Evolutionary conservation across 1,284 basidiomycete species (phyloP), one percentile per base, ranked within the genome.

Genomic region (Prillingera fragicola): DNA sequence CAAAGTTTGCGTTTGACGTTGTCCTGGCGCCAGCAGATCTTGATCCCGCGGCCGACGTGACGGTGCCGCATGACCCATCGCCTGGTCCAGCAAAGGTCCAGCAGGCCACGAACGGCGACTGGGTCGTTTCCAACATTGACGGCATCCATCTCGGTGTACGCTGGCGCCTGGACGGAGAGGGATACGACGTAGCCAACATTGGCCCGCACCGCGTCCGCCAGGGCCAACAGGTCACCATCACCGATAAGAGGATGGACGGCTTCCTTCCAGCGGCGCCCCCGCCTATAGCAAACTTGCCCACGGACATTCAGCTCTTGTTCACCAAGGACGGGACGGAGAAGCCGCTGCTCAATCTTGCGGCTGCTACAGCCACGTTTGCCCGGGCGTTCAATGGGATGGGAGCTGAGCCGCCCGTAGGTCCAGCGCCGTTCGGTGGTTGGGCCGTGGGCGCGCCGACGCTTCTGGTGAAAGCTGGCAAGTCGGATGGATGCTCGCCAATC

Each of bases 171-270:
- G 88, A 91, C 59, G 83, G 84, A n/a, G 80, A 75, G 56, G 88
- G 88, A 4, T 92, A 88, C 59, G 87, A 91, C 57, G 78, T 92
- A 32, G 77, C 83, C 15, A 85, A 80, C 73, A 74, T 94, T 54
- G 89, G 87, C 1, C 86, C 84, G 41, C 82, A 90, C 58, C 74
- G 80, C 22, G 83, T 91, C 32, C 78, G 82, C 38, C 77, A 81
- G 0, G 88, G 88, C 1, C 86, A 92, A 58, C 65, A 77, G 23
- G 85, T 94, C 35, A 84, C 85, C 59, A 75, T 92, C 57, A 83
- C 84, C 52, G 88, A 92, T 62, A 52, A 60, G 1, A 43, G 59
- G 24, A 68, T 70, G 60, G 51, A 52, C 13, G 61, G 59, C 5
- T 76, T 82, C 5, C 67, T 75, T 1, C 75, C 87, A 72, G 7